A percentile compares a stretch with the other conserved stretches of the same genome.
Conservation (phyloP, 2,329 filamentous ascomycete genomes). For the Arthrobotrys iridis region DNA sequence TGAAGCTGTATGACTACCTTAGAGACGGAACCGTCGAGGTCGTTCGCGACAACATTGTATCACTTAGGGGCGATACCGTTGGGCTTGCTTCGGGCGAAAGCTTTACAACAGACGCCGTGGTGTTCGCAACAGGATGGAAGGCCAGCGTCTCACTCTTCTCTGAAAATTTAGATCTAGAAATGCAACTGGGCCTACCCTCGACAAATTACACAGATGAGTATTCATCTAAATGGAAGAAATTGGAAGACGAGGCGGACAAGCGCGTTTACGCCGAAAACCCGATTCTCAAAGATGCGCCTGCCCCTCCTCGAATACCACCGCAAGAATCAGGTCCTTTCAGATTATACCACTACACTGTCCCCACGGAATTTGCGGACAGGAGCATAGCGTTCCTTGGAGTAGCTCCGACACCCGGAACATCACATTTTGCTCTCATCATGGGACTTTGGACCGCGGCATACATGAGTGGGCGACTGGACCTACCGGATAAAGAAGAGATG, state of each 20-base stretch:
- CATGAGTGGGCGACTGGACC: conserved; percentile 31
- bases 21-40: conserved; percentile 36
- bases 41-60: conserved; percentile 25
- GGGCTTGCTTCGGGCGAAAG: conserved; percentile 27
- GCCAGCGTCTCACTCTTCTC: conserved; percentile 38
- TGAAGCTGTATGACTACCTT: conserved; percentile 42
- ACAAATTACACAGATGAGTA: conserved; percentile 45
- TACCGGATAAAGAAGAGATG: conserved; percentile 47
- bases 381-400: conserved; percentile 49
- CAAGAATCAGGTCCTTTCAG: conserved; percentile 49
- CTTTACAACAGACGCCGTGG: conserved; percentile 40
- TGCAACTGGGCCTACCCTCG: conserved; percentile 39
- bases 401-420: conserved; percentile 34
- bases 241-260: conserved; percentile 41
- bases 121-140: conserved; percentile 49
- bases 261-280: conserved; percentile 49
- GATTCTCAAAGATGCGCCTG: conserved; percentile 38
- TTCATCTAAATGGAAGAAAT: conserved; percentile 31
- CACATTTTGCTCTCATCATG: conserved; percentile 22
- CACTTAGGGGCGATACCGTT: conserved; percentile 14
- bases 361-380: conserved; percentile 43
- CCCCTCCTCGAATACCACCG: conserved; percentile 37
- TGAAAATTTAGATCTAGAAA: conserved; percentile 36
- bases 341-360: conserved; percentile 46
- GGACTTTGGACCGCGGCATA: conserved; percentile 44